Evolutionary conservation across 2,329 filamentous ascomycete species (phyloP), one percentile per base, ranked within the genome.

Genomic region (Botrytis hyacinthi): DNA sequence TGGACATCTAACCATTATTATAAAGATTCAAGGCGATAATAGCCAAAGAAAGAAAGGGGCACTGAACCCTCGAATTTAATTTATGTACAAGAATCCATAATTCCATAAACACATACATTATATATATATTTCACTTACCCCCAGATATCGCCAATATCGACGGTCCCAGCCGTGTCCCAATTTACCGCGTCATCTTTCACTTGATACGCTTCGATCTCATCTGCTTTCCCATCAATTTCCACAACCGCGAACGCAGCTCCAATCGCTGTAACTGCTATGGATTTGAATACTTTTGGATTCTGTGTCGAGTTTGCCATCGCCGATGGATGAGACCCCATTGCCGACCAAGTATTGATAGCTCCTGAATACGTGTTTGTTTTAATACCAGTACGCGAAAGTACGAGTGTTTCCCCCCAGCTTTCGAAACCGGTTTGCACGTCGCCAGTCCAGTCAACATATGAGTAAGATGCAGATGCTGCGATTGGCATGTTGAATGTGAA

Each of bases 221-320:
- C 60, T 12, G 46, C n/a, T 37, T 57, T 71, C 40, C 48, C 73
- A 29, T 66, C 48, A 1, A 29, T 42, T 4, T 18, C 54, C 2
- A 74, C 73, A 35, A 77, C 74, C 5, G 71, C 72, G 69, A 75
- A 75, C 4, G 75, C 73, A 54, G 66, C 62, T 32, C 76, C 73
- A 5, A 54, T 70, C 12, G 73, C 66, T n/a, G 74, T 77, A 4
- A 71, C 70, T 14, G 75, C 73, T 29, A 76, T 62, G 2, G 62
- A 66, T 22, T 72, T 70, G 35, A 70, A 76, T 20, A 35, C 68
- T 48, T 60, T 65, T 5, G 46, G 44, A 61, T 72, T 74, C 16
- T 35, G 26, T 7, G 72, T 74, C 9, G 72, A 73, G 66, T 77
- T 77, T 16, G 72, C 44, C 73, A 77, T 76, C 3, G 51, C 61